phyloP scores from a whole-genome alignment of 129 eudicot genomes.

The Lactuca sativa region DNA sequence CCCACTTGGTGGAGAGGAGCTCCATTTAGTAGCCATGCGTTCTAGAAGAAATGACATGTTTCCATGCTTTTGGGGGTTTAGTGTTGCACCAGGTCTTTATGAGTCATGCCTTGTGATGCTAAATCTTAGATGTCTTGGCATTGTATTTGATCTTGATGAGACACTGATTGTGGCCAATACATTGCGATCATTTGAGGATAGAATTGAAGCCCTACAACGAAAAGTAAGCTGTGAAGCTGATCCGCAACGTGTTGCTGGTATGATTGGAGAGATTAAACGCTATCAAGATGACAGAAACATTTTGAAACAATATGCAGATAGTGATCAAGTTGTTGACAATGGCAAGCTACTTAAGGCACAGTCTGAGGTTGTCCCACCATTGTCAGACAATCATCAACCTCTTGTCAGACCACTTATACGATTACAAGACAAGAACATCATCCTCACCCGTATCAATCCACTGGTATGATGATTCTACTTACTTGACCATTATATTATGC shows the following conservation, averaged over 20 bases:
- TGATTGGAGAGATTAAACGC: conserved; percentile 81
- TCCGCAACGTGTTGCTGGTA: conserved; percentile 78
- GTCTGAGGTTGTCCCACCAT: conserved; percentile 72
- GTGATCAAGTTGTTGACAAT: conserved; percentile 80
- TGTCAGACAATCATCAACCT: conserved; percentile 75
- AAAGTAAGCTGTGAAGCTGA: conserved; percentile 68
- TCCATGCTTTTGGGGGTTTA: conserved; percentile 94
- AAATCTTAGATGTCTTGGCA: conserved; percentile 92
- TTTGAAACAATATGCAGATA: conserved; percentile 91
- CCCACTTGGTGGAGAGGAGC: conserved; percentile 64
- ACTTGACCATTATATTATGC: neutral
- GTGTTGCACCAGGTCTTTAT: conserved; percentile 62
- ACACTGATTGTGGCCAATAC: conserved; percentile 96
- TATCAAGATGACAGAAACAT: conserved; percentile 81
- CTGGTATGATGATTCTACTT: conserved; percentile 35
- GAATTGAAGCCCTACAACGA: conserved; percentile 81
- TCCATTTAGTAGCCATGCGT: conserved; percentile 94
- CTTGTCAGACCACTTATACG: conserved; percentile 82
- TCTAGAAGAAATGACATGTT: conserved; percentile 51
- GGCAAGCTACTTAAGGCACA: conserved; percentile 79
- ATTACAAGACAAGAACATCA: conserved; percentile 82
- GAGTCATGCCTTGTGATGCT: conserved; percentile 85
- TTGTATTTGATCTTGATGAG: conserved; percentile 98
- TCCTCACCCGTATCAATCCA: conserved; percentile 95
- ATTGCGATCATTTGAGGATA: conserved; percentile 90